Evolutionary conservation across 164 flowering plant genomes (phyloP).

Genomic region (Warburgia ugandensis): DNA sequence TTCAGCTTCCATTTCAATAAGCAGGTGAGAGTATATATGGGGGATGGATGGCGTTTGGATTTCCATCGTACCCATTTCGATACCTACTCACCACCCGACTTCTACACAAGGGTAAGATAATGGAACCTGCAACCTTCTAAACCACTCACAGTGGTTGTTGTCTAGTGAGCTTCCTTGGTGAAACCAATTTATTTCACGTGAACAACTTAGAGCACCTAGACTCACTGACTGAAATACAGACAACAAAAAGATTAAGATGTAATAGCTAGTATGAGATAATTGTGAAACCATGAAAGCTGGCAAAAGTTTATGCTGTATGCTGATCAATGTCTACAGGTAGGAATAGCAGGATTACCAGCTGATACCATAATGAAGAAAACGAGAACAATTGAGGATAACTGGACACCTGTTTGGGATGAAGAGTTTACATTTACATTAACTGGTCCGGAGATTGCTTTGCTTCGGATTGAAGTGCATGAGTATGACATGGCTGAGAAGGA

Average conservation of each 20-base stretch:
- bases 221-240: not conserved
- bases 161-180: too few relatives aligned
- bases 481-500: constrained; percentile 39
- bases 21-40: constrained; percentile 41
- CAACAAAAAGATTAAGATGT: not conserved
- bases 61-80: constrained; percentile 41
- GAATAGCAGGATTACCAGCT: constrained; percentile 42
- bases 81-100: constrained; percentile 48
- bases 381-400: constrained; percentile 24
- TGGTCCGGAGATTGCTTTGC: constrained; percentile 46
- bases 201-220: not conserved
- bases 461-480: constrained; percentile 46
- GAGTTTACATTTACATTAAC: constrained; percentile 35
- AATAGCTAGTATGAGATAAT: not conserved
- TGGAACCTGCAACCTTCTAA: too few relatives aligned
- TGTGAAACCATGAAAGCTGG: too few relatives aligned
- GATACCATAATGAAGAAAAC: constrained; percentile 36
- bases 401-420: constrained; percentile 28
- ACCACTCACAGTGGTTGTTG: too few relatives aligned
- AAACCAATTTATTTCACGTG: not conserved
- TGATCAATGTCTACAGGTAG: constrained; percentile 31
- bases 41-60: constrained; percentile 48
- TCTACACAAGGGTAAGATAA: constrained; percentile 36
- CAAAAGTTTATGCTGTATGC: too few relatives aligned
- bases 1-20: constrained; percentile 1